Percentiles rank a stretch among this genome's conserved stretches.
Evolutionary conservation across 2,329 filamentous ascomycete genomes (phyloP).

Genomic region (Podosphaera xanthii): DNA sequence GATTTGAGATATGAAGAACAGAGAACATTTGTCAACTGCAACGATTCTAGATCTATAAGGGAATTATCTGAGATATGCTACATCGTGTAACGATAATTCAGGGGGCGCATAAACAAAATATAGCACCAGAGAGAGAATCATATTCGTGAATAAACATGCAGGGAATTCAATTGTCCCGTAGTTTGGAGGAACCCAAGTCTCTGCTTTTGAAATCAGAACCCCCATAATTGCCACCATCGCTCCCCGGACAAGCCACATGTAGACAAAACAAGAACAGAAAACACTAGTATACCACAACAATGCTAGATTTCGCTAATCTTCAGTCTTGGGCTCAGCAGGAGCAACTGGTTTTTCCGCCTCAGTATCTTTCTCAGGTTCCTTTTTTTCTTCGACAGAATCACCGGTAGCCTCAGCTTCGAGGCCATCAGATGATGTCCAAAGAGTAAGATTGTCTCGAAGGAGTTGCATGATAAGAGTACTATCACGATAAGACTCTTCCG

Average conservation of each 20-base stretch:
- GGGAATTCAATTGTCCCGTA: not conserved
- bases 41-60: not conserved
- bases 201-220: not conserved
- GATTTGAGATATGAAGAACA: no score
- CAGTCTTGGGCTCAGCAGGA: not conserved
- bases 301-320: not conserved
- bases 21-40: not conserved
- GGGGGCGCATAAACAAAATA: not conserved
- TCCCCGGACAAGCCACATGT: not conserved
- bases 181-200: not conserved
- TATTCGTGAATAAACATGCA: not conserved
- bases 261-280: not conserved
- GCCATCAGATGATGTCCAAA: constrained; percentile 94
- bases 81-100: not conserved
- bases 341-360: not conserved
- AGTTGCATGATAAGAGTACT: constrained; percentile 99
- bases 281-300: not conserved
- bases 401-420: not conserved
- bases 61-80: not conserved
- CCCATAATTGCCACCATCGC: not conserved
- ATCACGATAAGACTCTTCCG: constrained; percentile 95
- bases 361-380: not conserved
- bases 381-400: not conserved
- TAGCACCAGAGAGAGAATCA: not conserved
- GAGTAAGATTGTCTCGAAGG: constrained; percentile 95